Conservation (phyloP, 1,139 yeast genomes). For the Candida labiduridarum region DNA sequence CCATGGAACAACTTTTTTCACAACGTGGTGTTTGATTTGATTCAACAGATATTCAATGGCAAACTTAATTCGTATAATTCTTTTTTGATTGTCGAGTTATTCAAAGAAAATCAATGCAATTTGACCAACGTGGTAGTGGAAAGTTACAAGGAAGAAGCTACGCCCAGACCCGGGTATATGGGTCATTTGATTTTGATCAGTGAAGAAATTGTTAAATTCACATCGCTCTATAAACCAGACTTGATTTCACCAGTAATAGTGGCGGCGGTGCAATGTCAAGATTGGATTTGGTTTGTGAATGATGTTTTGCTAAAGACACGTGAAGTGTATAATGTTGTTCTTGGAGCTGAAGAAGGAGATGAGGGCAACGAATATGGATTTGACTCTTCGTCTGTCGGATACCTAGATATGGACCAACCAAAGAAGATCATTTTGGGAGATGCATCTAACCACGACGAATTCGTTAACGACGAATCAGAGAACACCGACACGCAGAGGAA, state of each 20-base stretch:
- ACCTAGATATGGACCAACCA: slow-evolving; percentile 34
- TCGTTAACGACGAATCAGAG: slow-evolving; percentile 25
- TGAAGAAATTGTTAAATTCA: slow-evolving; percentile 53
- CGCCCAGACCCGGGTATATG: slow-evolving; percentile 49
- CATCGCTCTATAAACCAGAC: slow-evolving; percentile 52
- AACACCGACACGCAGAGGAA: slow-evolving; percentile 4
- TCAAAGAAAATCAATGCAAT: slow-evolving; percentile 31
- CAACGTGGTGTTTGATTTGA: slow-evolving; percentile 51
- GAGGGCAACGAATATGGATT: slow-evolving; percentile 26
- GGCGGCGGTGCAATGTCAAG: slow-evolving; percentile 36
- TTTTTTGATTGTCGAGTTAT: slow-evolving; percentile 47
- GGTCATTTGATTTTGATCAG: slow-evolving; percentile 50
- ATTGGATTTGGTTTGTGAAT: slow-evolving; percentile 51
- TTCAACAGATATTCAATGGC: slow-evolving; percentile 53
- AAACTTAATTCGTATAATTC: slow-evolving; percentile 51
- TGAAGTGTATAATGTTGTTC: slow-evolving; percentile 48
- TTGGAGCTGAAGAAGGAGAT: slow-evolving; percentile 40
- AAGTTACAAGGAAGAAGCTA: slow-evolving; percentile 26
- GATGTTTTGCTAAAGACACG: slow-evolving; percentile 47
- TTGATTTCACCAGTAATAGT: slow-evolving; percentile 48
- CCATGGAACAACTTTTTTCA: slow-evolving; percentile 56
- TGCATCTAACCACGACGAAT: slow-evolving; percentile 36
- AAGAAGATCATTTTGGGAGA: slow-evolving; percentile 39
- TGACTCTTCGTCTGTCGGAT: slow-evolving; percentile 39
- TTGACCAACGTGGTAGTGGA: slow-evolving; percentile 38